Base-by-base conservation (phyloP, 352 stramenopile species). In the Poterioochromonas sp. region DNA sequence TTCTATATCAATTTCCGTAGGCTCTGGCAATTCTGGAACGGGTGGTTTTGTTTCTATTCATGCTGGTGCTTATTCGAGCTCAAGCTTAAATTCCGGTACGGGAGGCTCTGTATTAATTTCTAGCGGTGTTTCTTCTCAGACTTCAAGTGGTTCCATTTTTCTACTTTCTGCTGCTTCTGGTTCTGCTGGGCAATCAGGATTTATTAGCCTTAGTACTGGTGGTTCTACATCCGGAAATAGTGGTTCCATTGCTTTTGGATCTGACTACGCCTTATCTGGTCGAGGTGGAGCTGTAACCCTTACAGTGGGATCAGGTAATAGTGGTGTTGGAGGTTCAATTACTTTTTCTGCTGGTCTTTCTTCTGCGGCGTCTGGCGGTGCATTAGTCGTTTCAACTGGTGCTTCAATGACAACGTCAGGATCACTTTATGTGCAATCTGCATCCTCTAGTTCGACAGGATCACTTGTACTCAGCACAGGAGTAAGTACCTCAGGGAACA, bases 211-310 rank as follows among this genome's bases (percentile, higher is more conserved):
- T 15, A 40, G 5, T n/a, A 35, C 58, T 68, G 58, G 58, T 39
- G 12, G 5, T 51, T 85, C 92, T 41, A 26, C 5, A 41, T 11
- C 2, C n/a, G 26, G 26, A 29, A 26, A 41, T 20, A 44, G 8
- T 26, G 62, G 62, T 20, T 15, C 8, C 26, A 71, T 71, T 12
- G 11, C 1, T 26, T 37, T 71, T 15, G 5, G 8, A 41, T 41
- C 11, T 49, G 29, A 29, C 12, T 5, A 1, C 34, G 26, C 1
- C 79, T 85, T 87, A n/a, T n/a, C n/a, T 64, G 70, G 54, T 41
- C 83, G 85, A 62, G 87, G 85, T 22, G 88, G 88, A 49, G 78
- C 84, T 35, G 77, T 93, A 40, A 69, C 84, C 76, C 41, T 89
- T 0, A 74, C 78, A 62, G 86, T 89, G 69, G 88, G 88, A 1